phyloP scores from a whole-genome alignment of 768 basidiomycete genomes.

The Boletus rufocinnamomeus region DNA sequence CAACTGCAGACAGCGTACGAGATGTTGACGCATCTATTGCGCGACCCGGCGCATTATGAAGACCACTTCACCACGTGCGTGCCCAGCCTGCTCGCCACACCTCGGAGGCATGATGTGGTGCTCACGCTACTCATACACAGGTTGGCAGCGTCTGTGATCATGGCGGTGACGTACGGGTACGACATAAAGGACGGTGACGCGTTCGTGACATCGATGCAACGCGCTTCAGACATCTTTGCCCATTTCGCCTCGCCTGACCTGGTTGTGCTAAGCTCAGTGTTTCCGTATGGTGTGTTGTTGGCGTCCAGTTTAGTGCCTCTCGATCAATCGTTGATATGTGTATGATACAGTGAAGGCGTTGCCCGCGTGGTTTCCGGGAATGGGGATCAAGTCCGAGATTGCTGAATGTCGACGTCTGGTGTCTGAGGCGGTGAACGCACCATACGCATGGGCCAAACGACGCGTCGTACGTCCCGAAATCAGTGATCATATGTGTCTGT shows the following conservation, averaged over 20 bases:
- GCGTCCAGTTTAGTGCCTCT: neutral
- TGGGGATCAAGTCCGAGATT: constrained; percentile 23
- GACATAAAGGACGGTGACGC: constrained; percentile 5
- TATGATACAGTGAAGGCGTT: constrained; percentile 18
- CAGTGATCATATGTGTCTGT: neutral
- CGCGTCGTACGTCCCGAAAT: constrained; percentile 3
- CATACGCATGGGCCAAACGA: constrained; percentile 14
- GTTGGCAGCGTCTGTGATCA: constrained; percentile 8
- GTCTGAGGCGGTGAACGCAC: constrained; percentile 10
- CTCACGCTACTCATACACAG: neutral
- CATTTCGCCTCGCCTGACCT: neutral
- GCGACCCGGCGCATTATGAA: constrained; percentile 8
- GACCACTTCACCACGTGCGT: constrained; percentile 17
- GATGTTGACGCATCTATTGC: constrained; percentile 9
- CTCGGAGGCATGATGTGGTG: neutral
- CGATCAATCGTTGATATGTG: neutral
- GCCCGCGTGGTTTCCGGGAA: constrained; percentile 31
- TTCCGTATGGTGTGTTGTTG: constrained; percentile 19
- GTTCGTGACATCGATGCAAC: constrained; percentile 13
- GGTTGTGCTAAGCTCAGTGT: constrained; percentile 6
- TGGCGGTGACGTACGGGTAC: constrained; percentile 23
- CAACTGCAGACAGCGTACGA: constrained; percentile 20
- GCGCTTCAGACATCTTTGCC: constrained; percentile 9
- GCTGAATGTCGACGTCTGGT: constrained; percentile 10
- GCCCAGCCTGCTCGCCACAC: neutral